Conservation (phyloP, 495 filamentous ascomycete genomes). For the Podospora pseudoanserina region DNA sequence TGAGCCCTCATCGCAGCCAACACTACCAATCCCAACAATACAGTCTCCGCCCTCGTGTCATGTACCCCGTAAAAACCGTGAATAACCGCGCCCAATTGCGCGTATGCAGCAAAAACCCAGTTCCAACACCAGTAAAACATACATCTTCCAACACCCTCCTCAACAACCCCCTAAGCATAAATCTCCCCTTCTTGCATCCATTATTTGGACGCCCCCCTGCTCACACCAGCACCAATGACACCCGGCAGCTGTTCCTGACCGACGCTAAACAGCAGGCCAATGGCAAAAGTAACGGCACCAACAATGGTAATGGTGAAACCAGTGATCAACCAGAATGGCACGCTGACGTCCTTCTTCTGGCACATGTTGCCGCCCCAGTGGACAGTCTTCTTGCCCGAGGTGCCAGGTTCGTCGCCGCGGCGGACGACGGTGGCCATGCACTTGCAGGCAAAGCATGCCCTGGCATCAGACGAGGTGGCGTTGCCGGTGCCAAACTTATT, state of each 20-base stretch:
- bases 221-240: conserved; percentile 83
- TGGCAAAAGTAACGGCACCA: conserved; percentile 56
- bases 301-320: conserved; percentile 64
- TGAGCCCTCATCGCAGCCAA: background rate
- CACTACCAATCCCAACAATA: background rate
- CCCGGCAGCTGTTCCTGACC: conserved; percentile 77
- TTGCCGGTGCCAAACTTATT: conserved; percentile 49
- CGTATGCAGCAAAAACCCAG: conserved; percentile 5
- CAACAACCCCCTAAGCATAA: background rate
- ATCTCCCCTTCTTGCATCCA: background rate
- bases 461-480: conserved; percentile 27
- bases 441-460: conserved; percentile 70
- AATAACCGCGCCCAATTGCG: background rate
- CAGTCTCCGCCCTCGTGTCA: background rate
- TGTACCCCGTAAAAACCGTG: background rate
- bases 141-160: background rate
- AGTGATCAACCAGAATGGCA: conserved; percentile 79
- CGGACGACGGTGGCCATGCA: conserved; percentile 56
- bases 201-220: conserved; percentile 35
- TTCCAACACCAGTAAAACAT: background rate
- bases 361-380: conserved; percentile 82
- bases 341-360: conserved; percentile 86
- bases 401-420: conserved; percentile 38
- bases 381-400: conserved; percentile 26
- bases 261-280: conserved; percentile 74